Percentiles rank a stretch among this genome's conserved stretches.
These are phyloP conservation scores for Adansonia digitata DNA, from an alignment of 345 rosid genomes.

Conservation along the genomic window DNA sequence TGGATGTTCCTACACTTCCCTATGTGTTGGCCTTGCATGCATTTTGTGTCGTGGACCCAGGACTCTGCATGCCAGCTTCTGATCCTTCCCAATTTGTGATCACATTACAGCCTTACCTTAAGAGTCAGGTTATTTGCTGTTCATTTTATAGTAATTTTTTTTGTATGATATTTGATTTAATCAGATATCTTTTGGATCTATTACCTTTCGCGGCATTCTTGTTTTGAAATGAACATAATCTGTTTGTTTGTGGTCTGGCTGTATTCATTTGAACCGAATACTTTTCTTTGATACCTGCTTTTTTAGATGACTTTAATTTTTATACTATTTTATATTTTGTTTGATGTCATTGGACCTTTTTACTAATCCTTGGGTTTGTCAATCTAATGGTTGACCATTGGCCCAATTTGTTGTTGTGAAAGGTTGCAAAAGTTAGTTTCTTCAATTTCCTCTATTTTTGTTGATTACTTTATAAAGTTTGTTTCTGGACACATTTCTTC, in stretches of 20 bases:
- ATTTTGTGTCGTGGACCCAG: constrained; percentile 91
- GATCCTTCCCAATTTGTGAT: constrained; percentile 89
- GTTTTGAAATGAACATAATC: background rate
- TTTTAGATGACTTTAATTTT: background rate
- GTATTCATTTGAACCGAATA: background rate
- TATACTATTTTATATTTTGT: background rate
- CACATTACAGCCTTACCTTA: constrained; percentile 93
- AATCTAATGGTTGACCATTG: background rate
- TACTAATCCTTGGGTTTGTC: background rate
- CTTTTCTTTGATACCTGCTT: background rate
- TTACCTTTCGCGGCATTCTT: background rate
- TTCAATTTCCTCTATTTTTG: background rate
- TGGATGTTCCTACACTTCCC: constrained; percentile 66
- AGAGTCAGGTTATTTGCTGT: constrained; percentile 64
- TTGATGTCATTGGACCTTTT: background rate
- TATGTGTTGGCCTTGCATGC: constrained; percentile 86
- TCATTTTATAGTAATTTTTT: background rate
- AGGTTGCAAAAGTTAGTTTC: background rate
- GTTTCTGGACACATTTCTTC: background rate
- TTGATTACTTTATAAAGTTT: background rate
- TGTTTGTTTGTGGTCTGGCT: background rate
- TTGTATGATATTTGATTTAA: background rate
- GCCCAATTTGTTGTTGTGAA: background rate
- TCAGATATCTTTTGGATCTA: background rate
- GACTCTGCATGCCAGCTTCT: constrained; percentile 85